Base-by-base conservation (phyloP, 164 flowering plant species). In the Nelumbo lutea region DNA sequence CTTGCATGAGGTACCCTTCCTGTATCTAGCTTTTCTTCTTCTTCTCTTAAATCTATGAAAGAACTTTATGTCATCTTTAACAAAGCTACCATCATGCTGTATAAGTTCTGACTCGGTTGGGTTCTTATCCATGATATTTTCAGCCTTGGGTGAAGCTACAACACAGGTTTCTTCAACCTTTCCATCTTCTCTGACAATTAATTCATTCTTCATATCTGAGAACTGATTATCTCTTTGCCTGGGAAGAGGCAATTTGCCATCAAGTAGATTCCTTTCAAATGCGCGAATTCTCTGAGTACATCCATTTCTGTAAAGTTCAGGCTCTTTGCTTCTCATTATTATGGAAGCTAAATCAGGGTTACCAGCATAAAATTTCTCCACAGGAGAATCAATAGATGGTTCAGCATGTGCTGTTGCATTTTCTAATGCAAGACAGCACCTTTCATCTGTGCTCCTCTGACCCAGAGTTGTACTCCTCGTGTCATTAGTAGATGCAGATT, bases 201-300 rank as follows among this genome's bases (percentile, higher is more conserved):
- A 59, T 53, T 70, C 79, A 67, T 71, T 73, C 73, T 75, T 79
- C 67, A 44, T 45, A 43, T 57, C 39, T 53, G 65, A 66, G 61
- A 15, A 42, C 58, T 40, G 70, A 67, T 69, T 70, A 63, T 73
- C 82, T 47, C 43, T 43, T 78, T 79, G 63, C 44, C 51, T 81
- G 44, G 84, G 79, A 53, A 82, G 61, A 67, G 82, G 76, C 52
- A 74, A 70, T 14, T 83, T 76, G 58, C 73, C 84, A 56, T 70
- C 73, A 40, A 84, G 64, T 52, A 75, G 52, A 45, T 79, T 83
- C 72, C 82, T 75, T 62, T 85, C 90, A 72, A 78, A 83, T 55
- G 95, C 97, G 71, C 80, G 90, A 15, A 90, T 84, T 79, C 87
- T 81, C 74, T 90, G 97, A 59, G 96, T 86, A 61, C 90, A 86